A percentile compares a stretch with the other conserved stretches of the same genome.
Conservation (phyloP, 352 stramenopile species). For the Phytophthora tubulina region DNA sequence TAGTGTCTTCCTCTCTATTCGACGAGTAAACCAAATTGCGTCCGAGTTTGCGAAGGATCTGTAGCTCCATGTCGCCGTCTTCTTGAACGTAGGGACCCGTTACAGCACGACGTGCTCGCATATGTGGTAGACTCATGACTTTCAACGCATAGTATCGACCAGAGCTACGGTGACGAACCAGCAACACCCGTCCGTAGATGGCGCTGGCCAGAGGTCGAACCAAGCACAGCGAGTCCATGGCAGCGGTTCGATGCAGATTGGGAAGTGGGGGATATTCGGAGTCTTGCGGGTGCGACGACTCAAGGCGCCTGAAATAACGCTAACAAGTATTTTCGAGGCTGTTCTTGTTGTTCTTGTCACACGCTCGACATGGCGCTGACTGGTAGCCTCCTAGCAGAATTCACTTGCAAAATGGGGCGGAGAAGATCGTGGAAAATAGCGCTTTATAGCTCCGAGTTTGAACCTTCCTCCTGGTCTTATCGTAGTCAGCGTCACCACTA, state of each 20-base stretch:
- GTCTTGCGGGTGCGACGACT: conserved; percentile 13
- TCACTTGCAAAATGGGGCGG: not conserved
- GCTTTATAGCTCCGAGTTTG: not conserved
- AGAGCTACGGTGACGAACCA: conserved; percentile 48
- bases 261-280: conserved; percentile 27
- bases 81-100: conserved; percentile 52
- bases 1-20: not conserved
- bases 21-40: conserved; percentile 35
- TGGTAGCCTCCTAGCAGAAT: conserved; percentile 9
- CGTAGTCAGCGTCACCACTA: not conserved
- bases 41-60: conserved; percentile 54
- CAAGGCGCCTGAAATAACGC: conserved; percentile 21
- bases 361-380: conserved; percentile 11
- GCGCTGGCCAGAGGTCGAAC: conserved; percentile 55
- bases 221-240: conserved; percentile 60
- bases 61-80: conserved; percentile 55
- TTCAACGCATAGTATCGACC: conserved; percentile 62
- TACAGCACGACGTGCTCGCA: conserved; percentile 53
- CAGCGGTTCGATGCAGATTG: conserved; percentile 3
- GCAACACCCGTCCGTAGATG: conserved; percentile 65
- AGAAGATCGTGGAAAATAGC: conserved; percentile 22
- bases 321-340: conserved; percentile 6
- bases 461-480: conserved; percentile 5
- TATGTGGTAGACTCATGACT: conserved; percentile 72
- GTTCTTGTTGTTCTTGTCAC: conserved; percentile 12